phyloP scores from a whole-genome alignment of 148 eudicot genomes.

The Camellia lanceoleosa region DNA sequence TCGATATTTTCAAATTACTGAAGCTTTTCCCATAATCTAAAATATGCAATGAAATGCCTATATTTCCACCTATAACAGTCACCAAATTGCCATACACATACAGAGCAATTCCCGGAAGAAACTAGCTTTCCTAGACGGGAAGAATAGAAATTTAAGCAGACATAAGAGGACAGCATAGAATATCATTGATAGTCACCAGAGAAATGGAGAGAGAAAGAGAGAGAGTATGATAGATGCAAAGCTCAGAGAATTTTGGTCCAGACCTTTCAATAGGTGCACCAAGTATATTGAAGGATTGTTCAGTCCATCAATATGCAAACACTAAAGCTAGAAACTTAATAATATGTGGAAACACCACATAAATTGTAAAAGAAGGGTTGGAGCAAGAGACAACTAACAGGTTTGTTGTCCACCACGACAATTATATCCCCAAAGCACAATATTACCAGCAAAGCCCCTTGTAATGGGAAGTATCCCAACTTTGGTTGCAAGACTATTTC shows the following conservation, averaged over 20 bases:
- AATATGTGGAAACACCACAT: neutral
- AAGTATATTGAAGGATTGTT: neutral
- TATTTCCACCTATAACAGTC: neutral
- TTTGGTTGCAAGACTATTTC: slow-evolving; percentile 83
- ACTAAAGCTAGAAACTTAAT: neutral
- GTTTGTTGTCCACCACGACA: slow-evolving; percentile 68
- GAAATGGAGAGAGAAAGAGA: too few species aligned
- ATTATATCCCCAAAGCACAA: slow-evolving; percentile 84
- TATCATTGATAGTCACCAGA: neutral
- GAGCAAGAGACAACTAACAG: slow-evolving; percentile 46
- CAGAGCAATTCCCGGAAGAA: neutral
- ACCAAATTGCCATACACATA: neutral
- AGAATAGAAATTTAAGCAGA: neutral
- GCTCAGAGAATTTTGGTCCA: neutral
- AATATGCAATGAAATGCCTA: neutral
- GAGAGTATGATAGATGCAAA: neutral
- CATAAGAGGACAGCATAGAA: neutral
- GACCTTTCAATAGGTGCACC: neutral
- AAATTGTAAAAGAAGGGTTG: neutral
- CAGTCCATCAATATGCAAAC: neutral
- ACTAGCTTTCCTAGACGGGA: neutral
- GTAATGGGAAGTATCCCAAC: slow-evolving; percentile 85
- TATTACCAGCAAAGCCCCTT: slow-evolving; percentile 96
- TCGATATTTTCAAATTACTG: neutral
- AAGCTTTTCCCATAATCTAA: neutral